Base-by-base conservation (phyloP, 139 green algal species). In the Asterochloris erici region DNA sequence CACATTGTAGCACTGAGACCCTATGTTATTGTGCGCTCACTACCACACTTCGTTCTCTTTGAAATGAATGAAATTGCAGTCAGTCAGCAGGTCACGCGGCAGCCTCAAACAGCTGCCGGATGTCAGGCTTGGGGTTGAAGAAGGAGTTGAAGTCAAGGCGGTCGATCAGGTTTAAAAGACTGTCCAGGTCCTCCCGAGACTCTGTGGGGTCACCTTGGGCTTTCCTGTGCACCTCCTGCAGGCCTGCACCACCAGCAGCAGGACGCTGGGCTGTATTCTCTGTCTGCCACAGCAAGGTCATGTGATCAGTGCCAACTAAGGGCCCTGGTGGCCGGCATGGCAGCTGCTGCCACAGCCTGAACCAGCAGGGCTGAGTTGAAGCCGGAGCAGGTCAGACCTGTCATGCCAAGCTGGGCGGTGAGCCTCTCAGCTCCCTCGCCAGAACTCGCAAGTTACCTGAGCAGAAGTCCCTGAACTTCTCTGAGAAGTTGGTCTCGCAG, bases 121-220 rank as follows among this genome's bases (percentile, higher is more conserved):
- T 70, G 76, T 80, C 76, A 68, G 76, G 76, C 76, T 80, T 80
- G 23, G 76, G 76, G 19, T 80, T 80, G 77, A 90, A 84, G 77
- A 71, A 90, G 28, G 77, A 79, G 83, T 91, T 92, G 80, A 90
- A 92, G 77, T 92, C 87, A 14, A 92, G 82, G 73, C 88, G 84
- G 68, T 38, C 60, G 26, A 91, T 90, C 21, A 92, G 85, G 74
- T 87, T 88, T 19, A 85, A 81, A 62, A 92, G 87, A 16, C 54
- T 74, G 66, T 92, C 88, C 79, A 92, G 81, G 73, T 92, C 88
- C 78, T 92, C 88, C 60, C 88, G 66, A 21, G 83, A 85, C 77
- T 90, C 87, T 12, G 24, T 76, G 11, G 62, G 68, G 29, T 86
- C 82, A 23, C 27, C 80, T n/a, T 82, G 79, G 19, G 88, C 88